Percentiles rank a stretch among this genome's conserved stretches.
Conservation (phyloP, 164 flowering plant species). For the Dillenia suffruticosa region DNA sequence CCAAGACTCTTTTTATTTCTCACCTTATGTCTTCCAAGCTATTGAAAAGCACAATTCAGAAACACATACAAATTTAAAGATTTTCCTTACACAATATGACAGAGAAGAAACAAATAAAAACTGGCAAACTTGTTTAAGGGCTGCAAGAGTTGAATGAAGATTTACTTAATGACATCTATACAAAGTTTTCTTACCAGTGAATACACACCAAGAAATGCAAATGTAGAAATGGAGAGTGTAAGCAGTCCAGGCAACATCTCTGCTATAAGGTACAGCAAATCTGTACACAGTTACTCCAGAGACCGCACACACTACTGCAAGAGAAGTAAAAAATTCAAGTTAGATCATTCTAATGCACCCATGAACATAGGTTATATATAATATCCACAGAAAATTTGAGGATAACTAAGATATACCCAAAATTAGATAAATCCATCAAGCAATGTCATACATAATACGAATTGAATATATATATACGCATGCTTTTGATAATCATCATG, state of each 20-base stretch:
- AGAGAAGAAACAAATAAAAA: not conserved
- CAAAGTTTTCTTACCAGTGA: slow-evolving; percentile 10
- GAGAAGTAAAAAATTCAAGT: not conserved
- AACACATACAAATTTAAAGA: not conserved
- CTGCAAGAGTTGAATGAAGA: slow-evolving; percentile 8
- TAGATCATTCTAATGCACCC: too few species aligned
- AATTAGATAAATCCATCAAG: too few species aligned
- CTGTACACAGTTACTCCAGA: not conserved
- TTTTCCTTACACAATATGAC: not conserved
- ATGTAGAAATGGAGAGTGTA: not conserved
- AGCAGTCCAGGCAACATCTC: not conserved
- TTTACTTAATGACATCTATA: slow-evolving; percentile 15
- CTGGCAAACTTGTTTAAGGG: slow-evolving; percentile 1
- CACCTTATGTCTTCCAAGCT: not conserved
- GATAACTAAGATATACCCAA: too few species aligned
- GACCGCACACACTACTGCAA: not conserved
- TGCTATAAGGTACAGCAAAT: not conserved
- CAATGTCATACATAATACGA: too few species aligned
- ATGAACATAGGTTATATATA: too few species aligned
- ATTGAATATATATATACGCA: too few species aligned
- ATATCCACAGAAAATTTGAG: too few species aligned
- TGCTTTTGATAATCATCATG: too few species aligned
- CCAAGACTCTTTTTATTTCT: not conserved
- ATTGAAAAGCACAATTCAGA: not conserved
- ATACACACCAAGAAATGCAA: not conserved